These are phyloP conservation scores for Geotrichum carabidarum DNA, from an alignment of 1,139 yeast genomes.

Conservation along the genomic window DNA sequence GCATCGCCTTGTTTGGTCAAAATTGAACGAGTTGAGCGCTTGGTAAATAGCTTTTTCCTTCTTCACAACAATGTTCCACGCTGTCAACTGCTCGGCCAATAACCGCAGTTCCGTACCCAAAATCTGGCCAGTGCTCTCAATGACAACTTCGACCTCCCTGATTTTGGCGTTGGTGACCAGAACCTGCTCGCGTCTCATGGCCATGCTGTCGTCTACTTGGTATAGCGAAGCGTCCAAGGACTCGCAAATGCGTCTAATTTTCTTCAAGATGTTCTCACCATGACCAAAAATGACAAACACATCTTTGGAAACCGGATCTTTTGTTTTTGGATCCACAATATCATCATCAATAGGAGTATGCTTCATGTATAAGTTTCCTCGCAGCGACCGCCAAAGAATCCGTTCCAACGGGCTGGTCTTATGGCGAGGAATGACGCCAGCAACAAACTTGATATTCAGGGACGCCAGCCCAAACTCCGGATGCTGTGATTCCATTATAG, in stretches of 20 bases:
- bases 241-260: constrained; percentile 71
- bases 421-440: constrained; percentile 77
- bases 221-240: constrained; percentile 78
- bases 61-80: constrained; percentile 60
- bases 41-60: constrained; percentile 74
- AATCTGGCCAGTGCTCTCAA: constrained; percentile 64
- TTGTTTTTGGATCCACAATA: constrained; percentile 47
- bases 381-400: constrained; percentile 84
- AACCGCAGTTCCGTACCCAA: constrained; percentile 71
- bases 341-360: constrained; percentile 63
- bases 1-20: constrained; percentile 78
- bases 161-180: constrained; percentile 54
- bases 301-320: constrained; percentile 53
- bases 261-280: constrained; percentile 63
- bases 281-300: constrained; percentile 85
- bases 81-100: constrained; percentile 63
- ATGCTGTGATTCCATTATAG: neutral
- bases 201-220: constrained; percentile 56
- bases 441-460: constrained; percentile 53
- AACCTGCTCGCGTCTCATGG: constrained; percentile 55
- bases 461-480: constrained; percentile 23
- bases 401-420: constrained; percentile 71
- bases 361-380: constrained; percentile 81
- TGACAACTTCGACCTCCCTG: constrained; percentile 61
- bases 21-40: constrained; percentile 73